Evolutionary conservation across 2,329 filamentous ascomycete genomes (phyloP).

Genomic region (Parasarocladium wereldwijsianum): DNA sequence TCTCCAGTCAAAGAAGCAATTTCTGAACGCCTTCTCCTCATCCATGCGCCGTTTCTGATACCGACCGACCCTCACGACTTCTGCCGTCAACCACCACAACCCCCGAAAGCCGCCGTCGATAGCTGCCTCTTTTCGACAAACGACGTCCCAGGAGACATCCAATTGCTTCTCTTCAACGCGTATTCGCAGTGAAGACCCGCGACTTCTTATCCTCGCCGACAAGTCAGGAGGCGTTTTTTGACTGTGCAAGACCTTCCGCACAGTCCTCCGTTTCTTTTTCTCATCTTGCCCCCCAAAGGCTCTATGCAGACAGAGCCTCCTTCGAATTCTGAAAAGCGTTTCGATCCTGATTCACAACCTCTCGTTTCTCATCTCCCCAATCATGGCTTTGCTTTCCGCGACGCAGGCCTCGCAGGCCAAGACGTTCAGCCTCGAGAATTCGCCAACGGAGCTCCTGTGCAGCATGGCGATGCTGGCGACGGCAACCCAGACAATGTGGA

Average conservation of each 20-base stretch:
- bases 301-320: constrained; percentile 50
- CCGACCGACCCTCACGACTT: no score
- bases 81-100: no score
- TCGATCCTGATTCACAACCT: constrained; percentile 20
- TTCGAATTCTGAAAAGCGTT: constrained; percentile 28
- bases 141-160: no score
- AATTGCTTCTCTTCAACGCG: no score
- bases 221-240: constrained; percentile 14
- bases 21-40: no score
- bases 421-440: neutral
- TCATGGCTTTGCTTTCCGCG: constrained; percentile 36
- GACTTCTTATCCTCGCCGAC: no score
- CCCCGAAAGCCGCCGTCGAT: no score
- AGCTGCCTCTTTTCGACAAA: no score
- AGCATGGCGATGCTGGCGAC: constrained; percentile 20
- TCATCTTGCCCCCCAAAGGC: constrained; percentile 24
- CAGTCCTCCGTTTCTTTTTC: constrained; percentile 25
- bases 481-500: constrained; percentile 12
- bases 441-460: constrained; percentile 13
- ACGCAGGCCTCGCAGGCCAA: neutral
- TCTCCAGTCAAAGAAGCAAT: no score
- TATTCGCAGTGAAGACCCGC: no score
- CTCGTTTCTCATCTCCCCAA: constrained; percentile 24
- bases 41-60: no score
- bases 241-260: constrained; percentile 39